Percentiles rank a stretch among this genome's conserved stretches.
Evolutionary conservation across 2,329 filamentous ascomycete species (phyloP).

Genomic region (Amphichorda felina): DNA sequence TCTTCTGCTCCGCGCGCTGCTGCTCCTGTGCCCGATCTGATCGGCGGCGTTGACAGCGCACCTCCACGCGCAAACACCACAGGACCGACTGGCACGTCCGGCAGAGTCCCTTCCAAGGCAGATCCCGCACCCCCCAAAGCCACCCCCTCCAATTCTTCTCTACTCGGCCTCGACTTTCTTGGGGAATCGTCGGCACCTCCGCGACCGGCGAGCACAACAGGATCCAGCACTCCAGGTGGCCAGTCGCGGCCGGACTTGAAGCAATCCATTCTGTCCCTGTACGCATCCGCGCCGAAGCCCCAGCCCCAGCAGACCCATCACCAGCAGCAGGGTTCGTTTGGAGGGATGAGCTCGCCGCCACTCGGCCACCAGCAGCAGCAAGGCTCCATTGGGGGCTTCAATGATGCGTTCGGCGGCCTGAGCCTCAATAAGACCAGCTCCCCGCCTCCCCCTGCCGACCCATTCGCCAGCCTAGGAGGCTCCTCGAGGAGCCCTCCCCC

Average conservation of each 20-base stretch:
- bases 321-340: conserved; percentile 53
- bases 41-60: conserved; percentile 62
- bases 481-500: conserved; percentile 18
- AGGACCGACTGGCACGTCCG: conserved; percentile 46
- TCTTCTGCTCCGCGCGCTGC: conserved; percentile 9
- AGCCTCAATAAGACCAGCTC: conserved; percentile 27
- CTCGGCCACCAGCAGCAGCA: conserved; percentile 33
- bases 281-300: conserved; percentile 74
- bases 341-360: conserved; percentile 51
- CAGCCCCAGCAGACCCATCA: conserved; percentile 40
- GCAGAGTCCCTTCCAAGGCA: conserved; percentile 41
- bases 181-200: conserved; percentile 62
- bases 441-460: conserved; percentile 32
- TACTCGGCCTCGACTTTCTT: conserved; percentile 88
- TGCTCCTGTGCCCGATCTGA: conserved; percentile 60
- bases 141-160: conserved; percentile 72
- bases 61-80: conserved; percentile 64
- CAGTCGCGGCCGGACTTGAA: conserved; percentile 87
- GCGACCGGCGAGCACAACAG: conserved; percentile 70
- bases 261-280: conserved; percentile 92
- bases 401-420: conserved; percentile 56
- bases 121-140: conserved; percentile 56
- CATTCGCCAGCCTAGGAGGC: conserved; percentile 50
- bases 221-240: conserved; percentile 43
- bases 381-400: conserved; percentile 48